Conservation (phyloP, 495 filamentous ascomycete genomes). For the Platismatia glauca region DNA sequence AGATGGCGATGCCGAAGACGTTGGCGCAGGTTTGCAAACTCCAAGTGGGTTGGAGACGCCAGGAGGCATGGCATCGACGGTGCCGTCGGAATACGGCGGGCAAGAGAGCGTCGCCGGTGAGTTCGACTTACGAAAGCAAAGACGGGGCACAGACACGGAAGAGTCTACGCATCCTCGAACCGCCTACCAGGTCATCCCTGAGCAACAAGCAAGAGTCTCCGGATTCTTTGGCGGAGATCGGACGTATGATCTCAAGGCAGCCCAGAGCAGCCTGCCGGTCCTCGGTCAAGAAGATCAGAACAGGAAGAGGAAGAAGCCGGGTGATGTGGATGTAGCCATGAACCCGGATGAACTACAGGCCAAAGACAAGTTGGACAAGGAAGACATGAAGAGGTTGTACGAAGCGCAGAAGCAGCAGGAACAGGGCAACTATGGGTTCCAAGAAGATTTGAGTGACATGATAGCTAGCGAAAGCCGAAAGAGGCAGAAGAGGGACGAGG, state of each 20-base stretch:
- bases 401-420: slow-evolving; percentile 69
- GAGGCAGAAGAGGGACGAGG: slow-evolving; percentile 76
- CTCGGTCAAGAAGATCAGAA: slow-evolving; percentile 74
- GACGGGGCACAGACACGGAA: slow-evolving; percentile 80
- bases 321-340: slow-evolving; percentile 86
- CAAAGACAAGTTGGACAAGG: slow-evolving; percentile 62
- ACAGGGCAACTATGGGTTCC: slow-evolving; percentile 67
- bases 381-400: slow-evolving; percentile 60
- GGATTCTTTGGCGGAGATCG: slow-evolving; percentile 95
- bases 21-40: slow-evolving; percentile 59
- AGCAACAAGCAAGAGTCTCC: slow-evolving; percentile 70
- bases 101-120: slow-evolving; percentile 72
- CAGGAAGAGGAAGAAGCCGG: slow-evolving; percentile 86
- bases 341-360: slow-evolving; percentile 67
- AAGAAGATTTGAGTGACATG: slow-evolving; percentile 94
- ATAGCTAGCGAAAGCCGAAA: slow-evolving; percentile 90
- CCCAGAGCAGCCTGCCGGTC: slow-evolving; percentile 50
- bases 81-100: slow-evolving; percentile 67
- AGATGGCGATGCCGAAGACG: slow-evolving; percentile 33
- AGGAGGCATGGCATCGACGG: slow-evolving; percentile 65
- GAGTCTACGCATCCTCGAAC: slow-evolving; percentile 62
- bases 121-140: slow-evolving; percentile 83
- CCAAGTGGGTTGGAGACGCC: slow-evolving; percentile 74
- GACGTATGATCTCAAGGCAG: slow-evolving; percentile 68
- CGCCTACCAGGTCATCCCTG: slow-evolving; percentile 84